Conservation (phyloP, 2,329 filamentous ascomycete species). For the Neophaeococcomyces aloes region DNA sequence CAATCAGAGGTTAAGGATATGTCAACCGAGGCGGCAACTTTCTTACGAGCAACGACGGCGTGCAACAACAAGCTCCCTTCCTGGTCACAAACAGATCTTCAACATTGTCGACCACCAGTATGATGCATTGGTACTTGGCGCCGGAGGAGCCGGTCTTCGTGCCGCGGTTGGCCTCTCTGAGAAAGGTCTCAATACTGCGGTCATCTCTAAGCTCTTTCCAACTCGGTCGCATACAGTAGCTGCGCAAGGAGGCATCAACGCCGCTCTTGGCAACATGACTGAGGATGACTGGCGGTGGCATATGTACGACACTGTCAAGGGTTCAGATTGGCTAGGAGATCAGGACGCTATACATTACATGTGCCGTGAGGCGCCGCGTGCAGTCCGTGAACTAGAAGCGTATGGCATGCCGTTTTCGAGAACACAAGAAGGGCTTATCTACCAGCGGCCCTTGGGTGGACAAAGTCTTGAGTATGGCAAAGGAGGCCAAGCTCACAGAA, state of each 20-base stretch:
- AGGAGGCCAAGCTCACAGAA: constrained; percentile 77
- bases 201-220: constrained; percentile 53
- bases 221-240: constrained; percentile 55
- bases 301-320: constrained; percentile 99
- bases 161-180: constrained; percentile 54
- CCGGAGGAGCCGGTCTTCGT: constrained; percentile 52
- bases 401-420: constrained; percentile 45
- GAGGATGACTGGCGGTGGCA: constrained; percentile 98
- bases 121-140: constrained; percentile 62
- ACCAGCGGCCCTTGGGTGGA: constrained; percentile 62
- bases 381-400: constrained; percentile 65
- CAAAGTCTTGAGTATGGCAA: constrained; percentile 81
- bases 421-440: constrained; percentile 25
- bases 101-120: constrained; percentile 17
- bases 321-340: constrained; percentile 93
- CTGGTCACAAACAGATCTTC: constrained; percentile 8
- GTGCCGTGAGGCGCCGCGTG: constrained; percentile 85
- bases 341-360: constrained; percentile 98
- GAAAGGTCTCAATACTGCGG: constrained; percentile 52
- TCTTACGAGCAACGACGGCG: constrained; percentile 9
- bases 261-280: constrained; percentile 64
- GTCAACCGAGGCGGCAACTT: background rate
- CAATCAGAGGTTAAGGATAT: background rate
- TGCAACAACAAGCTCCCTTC: constrained; percentile 15
- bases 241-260: constrained; percentile 55